Base-by-base conservation (phyloP, 225 moss, liverwort and hornwort genomes). In the Bryum argenteum region DNA sequence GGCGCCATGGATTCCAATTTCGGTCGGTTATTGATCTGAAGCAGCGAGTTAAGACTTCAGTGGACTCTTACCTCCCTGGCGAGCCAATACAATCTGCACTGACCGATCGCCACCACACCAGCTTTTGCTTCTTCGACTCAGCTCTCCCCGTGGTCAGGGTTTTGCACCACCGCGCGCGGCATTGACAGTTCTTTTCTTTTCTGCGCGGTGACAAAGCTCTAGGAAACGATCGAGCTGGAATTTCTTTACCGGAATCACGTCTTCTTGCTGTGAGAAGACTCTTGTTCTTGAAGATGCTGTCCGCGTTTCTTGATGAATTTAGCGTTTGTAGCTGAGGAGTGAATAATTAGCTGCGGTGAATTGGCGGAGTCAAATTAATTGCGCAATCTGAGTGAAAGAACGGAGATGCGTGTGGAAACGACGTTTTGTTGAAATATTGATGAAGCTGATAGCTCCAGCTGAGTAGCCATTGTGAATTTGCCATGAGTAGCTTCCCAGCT, bases 1-100 rank as follows among this genome's bases (percentile, higher is more conserved):
- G 42, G 43, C 54, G 47, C 8, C 33, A 17, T 6, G 12, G 40
- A 41, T 56, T 51, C 15, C 4, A 38, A 48, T 73, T 73, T 22
- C 52, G 63, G 69, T 73, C 72, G 52, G 68, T 76, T 72, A 77
- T 53, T 26, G 73, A 69, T 77, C 42, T 21, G 64, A 74, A 69
- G 23, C 52, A 44, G 23, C 18, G 53, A 33, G 43, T 6, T 16
- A 47, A 47, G 45, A 68, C 63, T 63, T 61, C 43, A 67, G 24
- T 40, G 50, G 48, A 17, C 17, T 71, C 48, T 48, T 7, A 17
- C 5, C 7, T 51, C 22, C 17, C 26, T 73, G 55, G 1, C 19
- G 13, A 64, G 47, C 47, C 15, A 28, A 57, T 21, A 48, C 55
- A 37, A 65, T 74, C 56, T 73, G 65, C 28, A 10, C 51, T 39